phyloP scores from a whole-genome alignment of 1,284 basidiomycete genomes.

The Phellopilus nigrolimitatus region DNA sequence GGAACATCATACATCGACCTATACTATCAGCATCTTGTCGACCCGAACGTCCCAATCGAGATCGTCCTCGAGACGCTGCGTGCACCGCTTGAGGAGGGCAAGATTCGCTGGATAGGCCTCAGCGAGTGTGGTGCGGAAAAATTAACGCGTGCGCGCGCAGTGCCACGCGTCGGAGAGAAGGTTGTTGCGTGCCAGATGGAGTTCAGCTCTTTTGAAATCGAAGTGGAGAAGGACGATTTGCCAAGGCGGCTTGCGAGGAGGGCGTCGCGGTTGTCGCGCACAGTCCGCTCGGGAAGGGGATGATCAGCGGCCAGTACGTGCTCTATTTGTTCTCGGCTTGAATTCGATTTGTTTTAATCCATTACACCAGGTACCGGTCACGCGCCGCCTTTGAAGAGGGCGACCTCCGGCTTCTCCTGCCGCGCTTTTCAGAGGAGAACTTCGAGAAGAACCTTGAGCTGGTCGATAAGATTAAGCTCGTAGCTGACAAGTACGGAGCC shows the following conservation, averaged over 20 bases:
- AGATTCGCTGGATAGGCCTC: conserved; percentile 37
- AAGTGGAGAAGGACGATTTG: conserved; percentile 33
- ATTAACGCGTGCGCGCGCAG: conserved; percentile 35
- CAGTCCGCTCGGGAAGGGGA: conserved; percentile 34
- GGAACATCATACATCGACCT: conserved; percentile 33
- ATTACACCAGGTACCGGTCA: conserved; percentile 22
- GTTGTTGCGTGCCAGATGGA: conserved; percentile 42
- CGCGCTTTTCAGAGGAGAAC: conserved; percentile 34
- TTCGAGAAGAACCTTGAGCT: conserved; percentile 35
- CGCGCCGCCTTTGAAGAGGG: conserved; percentile 32
- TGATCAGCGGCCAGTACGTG: conserved; percentile 32
- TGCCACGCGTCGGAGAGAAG: conserved; percentile 24
- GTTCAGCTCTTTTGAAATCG: conserved; percentile 37
- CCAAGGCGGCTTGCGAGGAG: conserved; percentile 31
- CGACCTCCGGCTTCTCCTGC: conserved; percentile 29
- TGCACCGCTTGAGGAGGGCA: conserved; percentile 34
- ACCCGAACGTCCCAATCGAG: conserved; percentile 38
- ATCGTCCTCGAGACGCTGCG: conserved; percentile 37
- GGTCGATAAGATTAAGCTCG: conserved; percentile 28
- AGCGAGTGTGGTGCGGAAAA: conserved; percentile 42
- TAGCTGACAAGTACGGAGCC: conserved; percentile 28
- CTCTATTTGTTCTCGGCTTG: not conserved
- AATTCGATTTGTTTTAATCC: not conserved
- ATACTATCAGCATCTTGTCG: conserved; percentile 37
- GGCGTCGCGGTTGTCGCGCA: conserved; percentile 37